Evolutionary conservation across 1,139 yeast species (phyloP).

Genomic region (Meyerozyma sp.): DNA sequence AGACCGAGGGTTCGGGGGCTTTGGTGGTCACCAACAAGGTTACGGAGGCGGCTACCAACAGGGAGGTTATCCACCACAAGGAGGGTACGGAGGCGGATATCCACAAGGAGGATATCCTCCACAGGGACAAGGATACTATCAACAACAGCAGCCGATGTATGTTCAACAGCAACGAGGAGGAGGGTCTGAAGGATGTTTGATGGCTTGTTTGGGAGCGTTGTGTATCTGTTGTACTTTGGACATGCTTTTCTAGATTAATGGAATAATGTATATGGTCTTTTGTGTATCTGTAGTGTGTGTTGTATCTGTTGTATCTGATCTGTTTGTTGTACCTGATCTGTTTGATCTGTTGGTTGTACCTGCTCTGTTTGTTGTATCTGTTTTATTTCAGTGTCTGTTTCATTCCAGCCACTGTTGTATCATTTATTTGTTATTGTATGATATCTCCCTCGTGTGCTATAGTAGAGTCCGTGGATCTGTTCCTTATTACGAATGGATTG

Average conservation of each 20-base stretch:
- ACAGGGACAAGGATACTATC: slow-evolving; percentile 25
- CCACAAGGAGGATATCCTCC: slow-evolving; percentile 19
- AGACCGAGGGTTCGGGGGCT: slow-evolving; percentile 25
- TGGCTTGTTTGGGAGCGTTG: slow-evolving; percentile 67
- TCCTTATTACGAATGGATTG: too few species aligned
- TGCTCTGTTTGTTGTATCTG: too few species aligned
- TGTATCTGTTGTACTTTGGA: slow-evolving; percentile 75
- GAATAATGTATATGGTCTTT: too few species aligned
- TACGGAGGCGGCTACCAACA: slow-evolving; percentile 18
- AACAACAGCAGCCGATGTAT: slow-evolving; percentile 62
- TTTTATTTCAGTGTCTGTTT: too few species aligned
- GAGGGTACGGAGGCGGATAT: slow-evolving; percentile 15
- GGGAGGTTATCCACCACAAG: slow-evolving; percentile 16
- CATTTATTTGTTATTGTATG: too few species aligned
- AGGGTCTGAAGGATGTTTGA: slow-evolving; percentile 44
- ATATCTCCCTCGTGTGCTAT: too few species aligned
- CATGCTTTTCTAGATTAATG: slow-evolving; percentile 43
- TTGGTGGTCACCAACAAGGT: slow-evolving; percentile 5
- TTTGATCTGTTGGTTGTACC: too few species aligned
- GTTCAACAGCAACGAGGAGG: slow-evolving; percentile 49
- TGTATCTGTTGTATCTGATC: too few species aligned
- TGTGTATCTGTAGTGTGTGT: too few species aligned
- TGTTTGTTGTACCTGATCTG: too few species aligned
- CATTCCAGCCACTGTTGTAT: too few species aligned
- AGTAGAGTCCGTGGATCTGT: too few species aligned